Conservation (phyloP, 164 flowering plant species). For the Dillenia turbinata region DNA sequence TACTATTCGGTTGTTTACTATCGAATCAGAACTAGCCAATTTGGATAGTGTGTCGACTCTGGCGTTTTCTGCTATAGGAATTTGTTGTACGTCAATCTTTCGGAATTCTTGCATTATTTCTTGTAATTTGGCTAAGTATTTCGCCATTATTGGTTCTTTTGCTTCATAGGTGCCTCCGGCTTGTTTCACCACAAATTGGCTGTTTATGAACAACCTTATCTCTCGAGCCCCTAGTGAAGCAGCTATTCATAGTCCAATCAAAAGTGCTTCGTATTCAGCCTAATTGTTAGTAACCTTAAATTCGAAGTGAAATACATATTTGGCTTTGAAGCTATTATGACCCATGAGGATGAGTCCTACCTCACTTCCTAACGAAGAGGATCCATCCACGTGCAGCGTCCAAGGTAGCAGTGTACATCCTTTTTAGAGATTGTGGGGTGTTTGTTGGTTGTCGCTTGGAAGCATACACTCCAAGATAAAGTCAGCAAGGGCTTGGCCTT, state of each 20-base stretch:
- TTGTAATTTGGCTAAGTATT: neutral
- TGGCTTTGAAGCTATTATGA: neutral
- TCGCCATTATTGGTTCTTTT: neutral
- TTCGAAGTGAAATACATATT: too few relatives aligned
- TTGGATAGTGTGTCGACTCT: too few relatives aligned
- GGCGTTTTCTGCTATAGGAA: too few relatives aligned
- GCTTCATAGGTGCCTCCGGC: neutral
- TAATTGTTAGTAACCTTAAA: constrained; percentile 1
- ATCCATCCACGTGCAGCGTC: neutral
- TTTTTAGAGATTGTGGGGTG: neutral
- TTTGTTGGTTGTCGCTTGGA: neutral
- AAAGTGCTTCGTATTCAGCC: neutral
- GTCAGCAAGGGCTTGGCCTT: constrained; percentile 8
- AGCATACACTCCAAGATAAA: constrained; percentile 1
- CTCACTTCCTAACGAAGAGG: neutral
- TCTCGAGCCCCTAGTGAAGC: neutral
- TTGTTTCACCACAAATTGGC: neutral
- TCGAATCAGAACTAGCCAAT: too few relatives aligned
- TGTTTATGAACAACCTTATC: neutral
- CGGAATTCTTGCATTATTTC: too few relatives aligned
- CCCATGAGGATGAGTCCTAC: neutral
- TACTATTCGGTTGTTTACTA: too few relatives aligned
- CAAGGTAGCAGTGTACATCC: neutral
- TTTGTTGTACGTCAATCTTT: too few relatives aligned
- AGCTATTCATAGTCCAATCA: neutral